Base-by-base conservation (phyloP, 2,329 filamentous ascomycete genomes). In the Triangularia verruculosa region DNA sequence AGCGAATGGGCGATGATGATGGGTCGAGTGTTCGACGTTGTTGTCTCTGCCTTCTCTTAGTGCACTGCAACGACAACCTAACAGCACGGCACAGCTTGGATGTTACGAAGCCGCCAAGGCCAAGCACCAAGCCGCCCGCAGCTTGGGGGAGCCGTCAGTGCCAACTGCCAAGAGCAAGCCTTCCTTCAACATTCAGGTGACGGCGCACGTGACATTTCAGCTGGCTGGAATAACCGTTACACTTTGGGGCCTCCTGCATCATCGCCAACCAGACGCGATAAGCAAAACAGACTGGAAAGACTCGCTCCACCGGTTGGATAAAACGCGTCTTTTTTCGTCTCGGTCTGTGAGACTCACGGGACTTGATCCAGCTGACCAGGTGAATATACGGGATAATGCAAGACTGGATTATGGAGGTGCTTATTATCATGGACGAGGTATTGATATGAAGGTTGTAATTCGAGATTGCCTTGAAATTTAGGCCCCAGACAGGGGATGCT, bases 51-150 rank as follows among this genome's bases (percentile, higher is more conserved):
- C 39, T 47, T 30, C 22, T 27, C 4, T 17, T 32, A 24, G 43
- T 22, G 57, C 51, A 54, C 22, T 27, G 22, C 43, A 51, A n/a
- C 57, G 43, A 59, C 57, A 59, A 57, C n/a, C n/a, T n/a, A n/a
- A 59, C 57, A 52, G 32, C 43, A 59, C 57, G 57, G 57, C 57
- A 43, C 57, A 59, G 57, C 57, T 51, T 59, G 51, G 51, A 54
- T 54, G 51, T 27, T 27, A 54, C 51, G 59, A 27, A 20, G 27
- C 8, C 20, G 65, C 63, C 62, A 59, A 63, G 60, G 51, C 22
- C 51, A 53, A n/a, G 1, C 1, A 30, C 62, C 64, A 66, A n/a
- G n/a, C n/a, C n/a, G n/a, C 64, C 39, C 39, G 39, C 39, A 47
- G 39, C 39, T 47, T 47, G 39, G 39, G 39, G 39, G n/a, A 20